A percentile compares a stretch with the other conserved stretches of the same genome.
Evolutionary conservation across 1,284 basidiomycete species (phyloP).

Genomic region (Phellopilus nigrolimitatus): DNA sequence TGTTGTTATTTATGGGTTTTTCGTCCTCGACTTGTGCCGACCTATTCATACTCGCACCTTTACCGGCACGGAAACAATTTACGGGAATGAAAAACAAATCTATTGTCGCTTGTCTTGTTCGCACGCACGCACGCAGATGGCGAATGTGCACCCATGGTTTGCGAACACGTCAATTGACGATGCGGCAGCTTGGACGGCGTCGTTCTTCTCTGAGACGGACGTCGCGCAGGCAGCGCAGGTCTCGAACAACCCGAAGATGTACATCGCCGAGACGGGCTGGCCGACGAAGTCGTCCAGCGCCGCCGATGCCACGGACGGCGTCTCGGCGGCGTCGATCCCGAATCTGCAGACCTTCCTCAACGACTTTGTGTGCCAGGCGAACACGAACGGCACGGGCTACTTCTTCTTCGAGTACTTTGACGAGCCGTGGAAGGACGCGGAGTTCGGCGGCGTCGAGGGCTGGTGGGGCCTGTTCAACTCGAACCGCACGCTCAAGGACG

Average conservation of each 20-base stretch:
- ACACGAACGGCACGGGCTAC: constrained; percentile 75
- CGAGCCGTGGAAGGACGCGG: constrained; percentile 75
- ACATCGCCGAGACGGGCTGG: constrained; percentile 94
- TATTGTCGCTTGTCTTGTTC: constrained; percentile 20
- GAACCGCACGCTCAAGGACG: constrained; percentile 52
- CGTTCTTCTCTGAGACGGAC: constrained; percentile 57
- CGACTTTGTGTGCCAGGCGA: constrained; percentile 85
- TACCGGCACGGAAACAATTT: too few relatives aligned
- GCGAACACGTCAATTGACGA: constrained; percentile 64
- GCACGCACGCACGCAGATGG: constrained; percentile 39
- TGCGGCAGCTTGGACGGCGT: constrained; percentile 64
- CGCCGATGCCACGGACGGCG: constrained; percentile 55
- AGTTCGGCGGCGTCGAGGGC: constrained; percentile 86
- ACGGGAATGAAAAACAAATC: constrained; percentile 20
- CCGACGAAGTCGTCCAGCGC: constrained; percentile 69
- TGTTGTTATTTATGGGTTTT: neutral
- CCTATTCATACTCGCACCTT: too few relatives aligned
- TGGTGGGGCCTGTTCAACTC: constrained; percentile 63
- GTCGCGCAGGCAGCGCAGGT: constrained; percentile 43
- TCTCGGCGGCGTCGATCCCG: constrained; percentile 58
- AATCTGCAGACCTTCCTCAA: constrained; percentile 78
- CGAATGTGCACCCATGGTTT: constrained; percentile 88
- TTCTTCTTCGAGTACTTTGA: constrained; percentile 87
- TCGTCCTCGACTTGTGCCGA: neutral
- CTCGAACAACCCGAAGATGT: constrained; percentile 72